These are phyloP conservation scores for Syzygium grande DNA, from an alignment of 345 rosid genomes.

Conservation along the genomic window DNA sequence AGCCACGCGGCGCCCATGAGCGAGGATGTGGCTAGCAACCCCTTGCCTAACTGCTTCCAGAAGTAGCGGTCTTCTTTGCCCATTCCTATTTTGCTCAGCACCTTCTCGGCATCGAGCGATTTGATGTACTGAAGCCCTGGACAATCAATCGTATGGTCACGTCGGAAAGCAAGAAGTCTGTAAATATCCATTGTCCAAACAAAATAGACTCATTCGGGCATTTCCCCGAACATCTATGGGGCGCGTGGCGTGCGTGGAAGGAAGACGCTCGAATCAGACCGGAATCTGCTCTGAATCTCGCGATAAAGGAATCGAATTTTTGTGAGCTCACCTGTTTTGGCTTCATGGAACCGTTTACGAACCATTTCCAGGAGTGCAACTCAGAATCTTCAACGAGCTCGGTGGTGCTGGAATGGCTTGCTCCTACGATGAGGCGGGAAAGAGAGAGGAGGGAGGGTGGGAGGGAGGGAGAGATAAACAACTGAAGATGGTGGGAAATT, in stretches of 20 bases:
- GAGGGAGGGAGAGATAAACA: too few relatives aligned
- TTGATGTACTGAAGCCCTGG: conserved; percentile 49
- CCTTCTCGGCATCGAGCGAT: conserved; percentile 41
- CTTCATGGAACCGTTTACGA: conserved; percentile 44
- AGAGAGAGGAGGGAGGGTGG: background rate
- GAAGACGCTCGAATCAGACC: background rate
- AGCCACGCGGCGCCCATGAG: conserved; percentile 61
- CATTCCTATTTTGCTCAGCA: conserved; percentile 58
- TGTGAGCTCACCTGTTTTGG: conserved; percentile 44
- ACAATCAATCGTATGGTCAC: background rate
- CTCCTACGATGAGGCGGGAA: background rate
- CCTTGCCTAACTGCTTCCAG: conserved; percentile 83
- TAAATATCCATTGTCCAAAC: background rate
- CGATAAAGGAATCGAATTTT: background rate
- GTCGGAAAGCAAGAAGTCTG: background rate
- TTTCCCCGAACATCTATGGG: conserved; percentile 19
- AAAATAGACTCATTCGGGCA: conserved; percentile 4
- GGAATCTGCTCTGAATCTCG: background rate
- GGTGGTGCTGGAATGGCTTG: background rate
- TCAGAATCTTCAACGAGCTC: background rate
- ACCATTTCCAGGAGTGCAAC: conserved; percentile 21
- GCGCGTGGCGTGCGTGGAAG: background rate
- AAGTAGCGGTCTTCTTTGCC: conserved; percentile 60
- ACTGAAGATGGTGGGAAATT: background rate
- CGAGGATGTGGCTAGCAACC: conserved; percentile 65